A percentile compares a stretch with the other conserved stretches of the same genome.
phyloP scores from a whole-genome alignment of 192 early-diverging fungal genomes.

The Geranomyces variabilis region DNA sequence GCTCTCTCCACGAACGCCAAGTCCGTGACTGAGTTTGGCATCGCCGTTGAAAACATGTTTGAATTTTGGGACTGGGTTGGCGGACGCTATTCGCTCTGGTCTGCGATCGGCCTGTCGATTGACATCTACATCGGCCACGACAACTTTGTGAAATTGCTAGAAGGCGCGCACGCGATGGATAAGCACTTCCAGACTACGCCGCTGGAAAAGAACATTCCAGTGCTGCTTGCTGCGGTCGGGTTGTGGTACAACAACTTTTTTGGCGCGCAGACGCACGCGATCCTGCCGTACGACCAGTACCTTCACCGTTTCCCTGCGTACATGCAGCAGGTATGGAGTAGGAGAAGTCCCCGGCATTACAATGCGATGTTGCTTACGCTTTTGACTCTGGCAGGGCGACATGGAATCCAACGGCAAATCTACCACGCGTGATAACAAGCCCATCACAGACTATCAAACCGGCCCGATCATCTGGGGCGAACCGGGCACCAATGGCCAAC shows the following conservation, averaged over 20 bases:
- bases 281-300: slow-evolving; percentile 99
- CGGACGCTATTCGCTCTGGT: slow-evolving; percentile 99
- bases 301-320: slow-evolving; percentile 97
- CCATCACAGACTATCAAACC: slow-evolving; percentile 77
- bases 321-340: slow-evolving; percentile 81
- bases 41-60: slow-evolving; percentile 97
- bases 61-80: slow-evolving; percentile 99
- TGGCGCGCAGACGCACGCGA: slow-evolving; percentile 88
- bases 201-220: slow-evolving; percentile 92
- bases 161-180: slow-evolving; percentile 96
- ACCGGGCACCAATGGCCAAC: slow-evolving; percentile 99
- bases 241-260: slow-evolving; percentile 99
- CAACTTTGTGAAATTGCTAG: slow-evolving; percentile 89
- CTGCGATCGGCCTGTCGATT: slow-evolving; percentile 97
- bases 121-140: slow-evolving; percentile 92
- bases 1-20: slow-evolving; percentile 94
- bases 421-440: slow-evolving; percentile 77
- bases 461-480: slow-evolving; percentile 98
- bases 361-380: not conserved
- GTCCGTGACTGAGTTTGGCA: slow-evolving; percentile 89
- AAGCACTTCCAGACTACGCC: slow-evolving; percentile 90
- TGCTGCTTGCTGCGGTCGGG: slow-evolving; percentile 84
- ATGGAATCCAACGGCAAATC: slow-evolving; percentile 99
- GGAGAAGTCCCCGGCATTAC: not conserved
- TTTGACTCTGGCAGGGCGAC: slow-evolving; percentile 68